These are phyloP conservation scores for Malassezia restricta DNA, from an alignment of 1,284 basidiomycete species.

Conservation along the genomic window DNA sequence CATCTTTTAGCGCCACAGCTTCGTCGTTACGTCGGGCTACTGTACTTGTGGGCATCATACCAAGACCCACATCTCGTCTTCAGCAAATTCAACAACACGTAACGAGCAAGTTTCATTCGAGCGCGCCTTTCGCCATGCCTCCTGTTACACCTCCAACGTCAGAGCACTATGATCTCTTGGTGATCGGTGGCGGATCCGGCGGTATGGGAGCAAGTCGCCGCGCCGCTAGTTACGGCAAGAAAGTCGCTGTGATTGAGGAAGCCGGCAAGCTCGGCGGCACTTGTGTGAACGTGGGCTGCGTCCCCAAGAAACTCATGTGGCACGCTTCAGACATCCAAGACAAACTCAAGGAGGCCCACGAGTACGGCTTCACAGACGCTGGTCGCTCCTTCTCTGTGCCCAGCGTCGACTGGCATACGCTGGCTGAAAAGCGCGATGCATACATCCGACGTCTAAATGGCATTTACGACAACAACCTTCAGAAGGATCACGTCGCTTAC, in stretches of 20 bases:
- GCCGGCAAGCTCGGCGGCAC: constrained; percentile 74
- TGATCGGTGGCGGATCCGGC: constrained; percentile 45
- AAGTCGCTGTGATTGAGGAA: constrained; percentile 77
- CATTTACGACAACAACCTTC: constrained; percentile 72
- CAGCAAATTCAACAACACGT: not conserved
- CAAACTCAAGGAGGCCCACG: constrained; percentile 59
- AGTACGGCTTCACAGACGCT: constrained; percentile 60
- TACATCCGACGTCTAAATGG: constrained; percentile 83
- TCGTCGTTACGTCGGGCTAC: not conserved
- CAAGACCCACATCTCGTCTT: not conserved
- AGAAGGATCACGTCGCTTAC: constrained; percentile 77
- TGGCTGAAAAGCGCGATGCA: constrained; percentile 88
- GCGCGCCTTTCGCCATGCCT: constrained; percentile 26
- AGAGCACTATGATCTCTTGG: constrained; percentile 38
- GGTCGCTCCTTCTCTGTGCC: constrained; percentile 46
- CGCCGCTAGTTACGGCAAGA: constrained; percentile 83
- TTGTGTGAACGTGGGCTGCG: constrained; percentile 72
- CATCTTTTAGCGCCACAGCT: not conserved
- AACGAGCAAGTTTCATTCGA: not conserved
- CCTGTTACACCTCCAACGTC: constrained; percentile 31
- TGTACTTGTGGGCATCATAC: not conserved
- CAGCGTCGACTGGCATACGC: constrained; percentile 69
- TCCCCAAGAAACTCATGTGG: constrained; percentile 80
- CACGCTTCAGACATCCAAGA: constrained; percentile 79
- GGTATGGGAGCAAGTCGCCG: constrained; percentile 48